These are phyloP conservation scores for Candida qinlingensis DNA, from an alignment of 805 yeast species.

Conservation along the genomic window DNA sequence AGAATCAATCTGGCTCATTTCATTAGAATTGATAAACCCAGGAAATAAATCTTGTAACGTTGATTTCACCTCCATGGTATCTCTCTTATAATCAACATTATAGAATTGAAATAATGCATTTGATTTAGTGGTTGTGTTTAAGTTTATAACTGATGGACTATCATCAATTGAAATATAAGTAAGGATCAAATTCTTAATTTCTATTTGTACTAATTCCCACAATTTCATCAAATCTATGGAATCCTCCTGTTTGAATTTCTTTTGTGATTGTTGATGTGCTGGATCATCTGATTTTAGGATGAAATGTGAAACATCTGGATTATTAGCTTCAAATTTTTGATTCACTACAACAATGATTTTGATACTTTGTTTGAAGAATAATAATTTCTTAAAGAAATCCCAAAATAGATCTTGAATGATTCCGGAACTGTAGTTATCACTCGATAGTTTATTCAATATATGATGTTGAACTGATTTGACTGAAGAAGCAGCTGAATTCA, in stretches of 20 bases:
- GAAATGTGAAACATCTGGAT: constrained; percentile 10
- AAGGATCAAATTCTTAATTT: constrained; percentile 16
- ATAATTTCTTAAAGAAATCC: constrained; percentile 56
- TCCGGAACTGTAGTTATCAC: constrained; percentile 43
- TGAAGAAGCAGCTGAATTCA: constrained; percentile 16
- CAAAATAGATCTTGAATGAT: constrained; percentile 68
- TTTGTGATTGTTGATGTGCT: background rate
- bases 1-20: constrained; percentile 30
- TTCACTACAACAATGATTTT: constrained; percentile 58
- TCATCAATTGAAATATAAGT: constrained; percentile 20
- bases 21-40: constrained; percentile 44
- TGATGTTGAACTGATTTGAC: constrained; percentile 19
- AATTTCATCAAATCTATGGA: constrained; percentile 9
- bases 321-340: constrained; percentile 23
- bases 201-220: constrained; percentile 16
- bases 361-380: constrained; percentile 65
- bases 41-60: constrained; percentile 64
- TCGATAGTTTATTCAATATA: constrained; percentile 19
- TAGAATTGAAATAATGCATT: constrained; percentile 32
- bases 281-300: constrained; percentile 1
- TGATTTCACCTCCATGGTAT: constrained; percentile 35
- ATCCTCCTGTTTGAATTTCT: background rate
- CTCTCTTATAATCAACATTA: constrained; percentile 28
- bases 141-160: background rate
- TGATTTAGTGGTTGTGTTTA: constrained; percentile 6